Evolutionary conservation across 495 filamentous ascomycete species (phyloP).

Genomic region (Podospora comata): DNA sequence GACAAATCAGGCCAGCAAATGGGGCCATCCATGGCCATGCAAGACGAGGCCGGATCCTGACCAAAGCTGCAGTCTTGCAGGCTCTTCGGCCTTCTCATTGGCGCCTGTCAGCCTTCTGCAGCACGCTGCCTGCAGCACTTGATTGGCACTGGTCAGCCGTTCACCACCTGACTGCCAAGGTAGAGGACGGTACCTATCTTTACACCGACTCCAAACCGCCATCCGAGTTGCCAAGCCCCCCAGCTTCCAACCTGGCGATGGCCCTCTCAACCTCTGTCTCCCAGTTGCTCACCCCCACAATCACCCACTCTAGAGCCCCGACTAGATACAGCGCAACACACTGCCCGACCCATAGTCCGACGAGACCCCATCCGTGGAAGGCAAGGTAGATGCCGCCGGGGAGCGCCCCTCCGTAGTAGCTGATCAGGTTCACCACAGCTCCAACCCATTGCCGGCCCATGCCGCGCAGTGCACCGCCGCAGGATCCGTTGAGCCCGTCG

Average conservation of each 20-base stretch:
- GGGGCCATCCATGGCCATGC: no score
- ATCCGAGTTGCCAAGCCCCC: constrained; percentile 23
- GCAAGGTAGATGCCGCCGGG: constrained; percentile 83
- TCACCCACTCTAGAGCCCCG: constrained; percentile 72
- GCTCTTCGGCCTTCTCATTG: constrained; percentile 23
- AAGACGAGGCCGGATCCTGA: no score
- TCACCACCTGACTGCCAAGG: neutral
- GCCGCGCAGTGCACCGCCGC: constrained; percentile 76
- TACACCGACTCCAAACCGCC: constrained; percentile 16
- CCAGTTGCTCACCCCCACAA: constrained; percentile 79
- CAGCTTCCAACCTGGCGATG: constrained; percentile 70
- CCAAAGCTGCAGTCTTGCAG: neutral
- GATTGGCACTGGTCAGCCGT: constrained; percentile 29
- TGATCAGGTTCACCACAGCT: constrained; percentile 82
- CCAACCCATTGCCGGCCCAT: constrained; percentile 90
- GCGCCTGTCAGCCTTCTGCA: constrained; percentile 33
- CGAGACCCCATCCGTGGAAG: constrained; percentile 84
- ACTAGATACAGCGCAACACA: constrained; percentile 87
- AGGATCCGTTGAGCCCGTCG: constrained; percentile 82
- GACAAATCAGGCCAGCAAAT: no score
- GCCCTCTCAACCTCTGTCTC: constrained; percentile 72
- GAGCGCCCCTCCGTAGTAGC: constrained; percentile 82
- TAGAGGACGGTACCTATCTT: neutral
- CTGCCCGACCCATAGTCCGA: constrained; percentile 83
- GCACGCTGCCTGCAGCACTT: constrained; percentile 19